Conservation (phyloP, 2,329 filamentous ascomycete species). For the Diaporthe vexans region DNA sequence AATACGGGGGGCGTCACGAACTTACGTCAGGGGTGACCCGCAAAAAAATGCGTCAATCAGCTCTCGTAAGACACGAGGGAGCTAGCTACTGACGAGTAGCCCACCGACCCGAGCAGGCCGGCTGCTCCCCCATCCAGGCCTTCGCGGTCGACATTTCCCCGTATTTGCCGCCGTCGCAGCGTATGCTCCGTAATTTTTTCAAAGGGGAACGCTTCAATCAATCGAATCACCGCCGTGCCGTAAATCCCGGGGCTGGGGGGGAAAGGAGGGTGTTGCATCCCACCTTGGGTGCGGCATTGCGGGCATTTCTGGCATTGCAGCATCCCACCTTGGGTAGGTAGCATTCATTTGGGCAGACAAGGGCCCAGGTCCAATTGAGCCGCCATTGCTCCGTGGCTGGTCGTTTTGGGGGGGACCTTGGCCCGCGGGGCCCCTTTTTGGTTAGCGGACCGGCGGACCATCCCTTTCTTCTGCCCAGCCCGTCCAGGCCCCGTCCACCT, state of each 20-base stretch:
- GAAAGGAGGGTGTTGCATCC: conserved; percentile 1
- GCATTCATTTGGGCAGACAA: conserved; percentile 2
- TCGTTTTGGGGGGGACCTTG: background rate
- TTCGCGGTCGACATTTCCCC: background rate
- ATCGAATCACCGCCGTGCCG: conserved; percentile 6
- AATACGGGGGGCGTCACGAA: background rate
- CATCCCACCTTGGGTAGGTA: conserved; percentile 13
- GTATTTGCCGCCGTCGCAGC: background rate
- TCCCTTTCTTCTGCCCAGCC: conserved; percentile 20
- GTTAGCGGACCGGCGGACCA: conserved; percentile 23
- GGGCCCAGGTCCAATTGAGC: background rate
- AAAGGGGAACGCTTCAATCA: background rate
- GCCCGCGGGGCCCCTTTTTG: background rate
- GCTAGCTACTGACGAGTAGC: background rate
- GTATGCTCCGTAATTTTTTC: too few species aligned
- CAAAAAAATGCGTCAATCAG: conserved; percentile 9
- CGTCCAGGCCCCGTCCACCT: conserved; percentile 15
- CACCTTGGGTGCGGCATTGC: background rate
- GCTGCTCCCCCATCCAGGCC: background rate
- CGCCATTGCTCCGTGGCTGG: conserved; percentile 17
- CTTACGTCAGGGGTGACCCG: conserved; percentile 23
- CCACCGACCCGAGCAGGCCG: background rate
- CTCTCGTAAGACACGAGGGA: conserved; percentile 23
- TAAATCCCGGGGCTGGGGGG: background rate
- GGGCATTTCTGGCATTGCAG: background rate